phyloP scores from a whole-genome alignment of 1,284 basidiomycete species.

The Uromyces viciae-fabae region DNA sequence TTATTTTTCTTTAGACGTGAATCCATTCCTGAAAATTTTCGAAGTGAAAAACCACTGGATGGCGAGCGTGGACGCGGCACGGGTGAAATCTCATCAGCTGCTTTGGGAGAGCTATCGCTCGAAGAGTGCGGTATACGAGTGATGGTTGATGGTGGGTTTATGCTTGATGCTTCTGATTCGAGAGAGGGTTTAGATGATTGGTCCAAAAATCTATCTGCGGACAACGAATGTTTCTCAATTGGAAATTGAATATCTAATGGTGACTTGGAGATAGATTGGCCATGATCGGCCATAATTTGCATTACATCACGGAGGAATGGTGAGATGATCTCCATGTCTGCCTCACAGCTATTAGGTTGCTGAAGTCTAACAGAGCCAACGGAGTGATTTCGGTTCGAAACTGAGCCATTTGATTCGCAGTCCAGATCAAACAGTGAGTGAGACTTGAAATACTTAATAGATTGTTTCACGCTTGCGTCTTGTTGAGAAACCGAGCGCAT shows the following conservation, averaged over 20 bases:
- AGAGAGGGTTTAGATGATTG: not conserved
- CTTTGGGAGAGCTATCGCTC: not conserved
- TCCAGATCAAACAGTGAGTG: too few species aligned
- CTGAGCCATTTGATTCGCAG: too few species aligned
- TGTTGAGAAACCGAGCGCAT: too few species aligned
- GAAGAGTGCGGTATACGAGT: too few species aligned
- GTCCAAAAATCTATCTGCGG: not conserved
- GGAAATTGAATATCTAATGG: not conserved
- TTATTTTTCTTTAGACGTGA: not conserved
- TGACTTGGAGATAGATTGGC: conserved; percentile 11
- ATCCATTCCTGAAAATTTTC: not conserved
- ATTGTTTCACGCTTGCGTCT: too few species aligned
- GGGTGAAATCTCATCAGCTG: not conserved
- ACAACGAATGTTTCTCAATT: not conserved
- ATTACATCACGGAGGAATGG: conserved; percentile 6
- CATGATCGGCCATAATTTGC: not conserved
- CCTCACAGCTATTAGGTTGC: too few species aligned
- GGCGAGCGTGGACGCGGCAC: too few species aligned
- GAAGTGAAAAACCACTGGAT: not conserved
- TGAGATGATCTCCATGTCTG: not conserved
- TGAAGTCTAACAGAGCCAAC: too few species aligned
- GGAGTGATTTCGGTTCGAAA: too few species aligned
- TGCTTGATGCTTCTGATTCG: not conserved
- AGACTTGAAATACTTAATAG: too few species aligned
- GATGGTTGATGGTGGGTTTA: too few species aligned